Evolutionary conservation across 805 yeast genomes (phyloP), one percentile per base, ranked within the genome.

Genomic region (Pichia manshurica): DNA sequence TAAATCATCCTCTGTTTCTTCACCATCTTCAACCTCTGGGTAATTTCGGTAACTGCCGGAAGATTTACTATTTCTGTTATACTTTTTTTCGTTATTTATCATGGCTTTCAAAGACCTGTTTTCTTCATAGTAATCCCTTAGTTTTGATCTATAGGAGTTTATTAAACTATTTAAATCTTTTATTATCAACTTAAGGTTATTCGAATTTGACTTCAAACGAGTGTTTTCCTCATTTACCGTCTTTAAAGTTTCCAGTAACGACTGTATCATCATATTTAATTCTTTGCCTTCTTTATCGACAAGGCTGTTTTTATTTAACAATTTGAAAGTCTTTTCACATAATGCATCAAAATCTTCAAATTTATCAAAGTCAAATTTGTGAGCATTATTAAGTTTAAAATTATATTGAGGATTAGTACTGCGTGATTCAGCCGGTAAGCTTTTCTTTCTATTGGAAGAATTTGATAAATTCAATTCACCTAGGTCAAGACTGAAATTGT

Each of bases 131-230:
- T 48, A 45, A 46, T 51, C 33, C 36, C 50, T 51, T 46, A 54
- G 42, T 36, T 58, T 45, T 48, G 57, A 19, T 51, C 47, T 44
- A 23, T 52, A 49, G 1, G 45, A 19, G 20, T 44, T 43, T n/a
- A 45, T 42, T n/a, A 51, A 38, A 20, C 34, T 39, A 20, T 48
- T 46, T 31, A 60, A 45, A 42, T 59, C 62, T 44, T 52, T 54
- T 15, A 53, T 53, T 8, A 61, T 48, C 16, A 56, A 52, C 39
- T 62, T 59, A 10, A 64, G 54, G 16, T 62, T 63, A 33, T 58
- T 53, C 29, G 49, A 22, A 12, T 46, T 44, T 5, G 9, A 17
- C 8, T 29, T 41, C 4, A 50, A 25, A 16, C 4, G 23, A 8
- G 16, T 17, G 28, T 48, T 50, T 36, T 53, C 42, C 13, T 9